Percentiles rank a stretch among this genome's conserved stretches.
These are phyloP conservation scores for Mycosphaerella sp. DNA, from an alignment of 2,329 filamentous ascomycete genomes.

Conservation along the genomic window DNA sequence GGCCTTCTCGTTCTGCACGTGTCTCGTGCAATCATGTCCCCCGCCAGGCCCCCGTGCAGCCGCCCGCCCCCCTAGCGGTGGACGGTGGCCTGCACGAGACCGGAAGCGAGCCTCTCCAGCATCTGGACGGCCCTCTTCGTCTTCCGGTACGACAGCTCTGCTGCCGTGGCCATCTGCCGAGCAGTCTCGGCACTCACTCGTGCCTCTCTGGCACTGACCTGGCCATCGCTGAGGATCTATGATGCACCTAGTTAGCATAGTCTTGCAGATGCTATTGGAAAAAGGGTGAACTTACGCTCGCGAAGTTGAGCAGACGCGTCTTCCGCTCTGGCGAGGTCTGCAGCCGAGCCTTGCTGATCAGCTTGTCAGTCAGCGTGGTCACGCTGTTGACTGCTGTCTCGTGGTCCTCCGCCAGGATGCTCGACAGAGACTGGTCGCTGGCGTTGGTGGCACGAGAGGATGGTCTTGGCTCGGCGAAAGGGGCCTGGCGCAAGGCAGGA, in stretches of 20 bases:
- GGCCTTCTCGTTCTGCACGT: too few species aligned
- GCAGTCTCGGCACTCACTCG: conserved; percentile 26
- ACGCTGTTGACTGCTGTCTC: conserved; percentile 5
- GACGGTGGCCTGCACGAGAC: not conserved
- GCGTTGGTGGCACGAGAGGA: not conserved
- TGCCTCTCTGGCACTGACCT: conserved; percentile 26
- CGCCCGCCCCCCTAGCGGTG: not conserved
- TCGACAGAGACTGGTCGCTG: conserved; percentile 3
- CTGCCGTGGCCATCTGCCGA: conserved; percentile 23
- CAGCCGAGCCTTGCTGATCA: conserved; percentile 12
- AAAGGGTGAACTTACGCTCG: conserved; percentile 15
- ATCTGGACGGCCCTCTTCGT: conserved; percentile 25
- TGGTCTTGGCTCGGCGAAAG: not conserved
- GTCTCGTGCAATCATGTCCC: too few species aligned
- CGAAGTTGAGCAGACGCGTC: conserved; percentile 15
- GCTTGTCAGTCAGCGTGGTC: conserved; percentile 6
- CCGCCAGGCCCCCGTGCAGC: not conserved
- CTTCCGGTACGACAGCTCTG: conserved; percentile 27
- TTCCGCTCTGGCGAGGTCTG: conserved; percentile 8
- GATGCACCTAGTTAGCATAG: conserved; percentile 2
- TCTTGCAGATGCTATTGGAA: not conserved
- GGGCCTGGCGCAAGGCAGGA: not conserved
- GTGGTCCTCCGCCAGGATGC: not conserved
- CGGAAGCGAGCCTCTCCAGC: conserved; percentile 16
- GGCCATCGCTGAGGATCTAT: conserved; percentile 22